A percentile compares a stretch with the other conserved stretches of the same genome.
Conservation (phyloP, 768 basidiomycete species). For the Amanita fuliginea region DNA sequence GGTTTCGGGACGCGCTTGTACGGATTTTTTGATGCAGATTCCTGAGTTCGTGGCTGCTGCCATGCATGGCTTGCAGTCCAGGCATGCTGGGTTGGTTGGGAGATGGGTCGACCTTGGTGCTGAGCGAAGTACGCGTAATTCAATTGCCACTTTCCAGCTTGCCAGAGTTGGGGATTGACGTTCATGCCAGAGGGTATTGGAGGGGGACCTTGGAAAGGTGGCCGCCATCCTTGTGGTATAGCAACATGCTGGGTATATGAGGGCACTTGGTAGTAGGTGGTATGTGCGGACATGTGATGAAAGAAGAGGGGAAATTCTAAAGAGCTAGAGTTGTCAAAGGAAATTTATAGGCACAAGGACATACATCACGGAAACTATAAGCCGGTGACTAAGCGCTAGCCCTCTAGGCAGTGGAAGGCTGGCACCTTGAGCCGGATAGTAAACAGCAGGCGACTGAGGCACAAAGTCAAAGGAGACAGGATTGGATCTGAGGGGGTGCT, state of each 20-base stretch:
- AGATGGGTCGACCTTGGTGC: constrained; percentile 14
- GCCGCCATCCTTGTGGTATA: constrained; percentile 11
- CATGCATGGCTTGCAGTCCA: constrained; percentile 35
- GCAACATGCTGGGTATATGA: constrained; percentile 5
- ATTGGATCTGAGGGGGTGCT: not conserved
- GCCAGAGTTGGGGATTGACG: constrained; percentile 38
- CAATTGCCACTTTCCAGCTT: constrained; percentile 39
- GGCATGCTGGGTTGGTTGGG: constrained; percentile 9
- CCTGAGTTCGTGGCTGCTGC: constrained; percentile 17
- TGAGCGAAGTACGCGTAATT: constrained; percentile 31
- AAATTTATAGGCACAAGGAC: not conserved
- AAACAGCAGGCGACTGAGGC: not conserved
- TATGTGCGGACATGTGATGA: constrained; percentile 4
- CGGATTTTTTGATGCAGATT: constrained; percentile 33
- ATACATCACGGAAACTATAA: not conserved
- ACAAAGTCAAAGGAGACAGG: not conserved
- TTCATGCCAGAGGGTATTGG: constrained; percentile 39
- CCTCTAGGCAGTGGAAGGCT: not conserved
- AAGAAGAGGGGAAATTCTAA: not conserved
- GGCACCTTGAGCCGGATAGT: not conserved
- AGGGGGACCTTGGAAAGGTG: constrained; percentile 39
- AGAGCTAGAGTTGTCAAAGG: not conserved
- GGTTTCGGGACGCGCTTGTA: constrained; percentile 53
- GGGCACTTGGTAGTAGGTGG: constrained; percentile 5
- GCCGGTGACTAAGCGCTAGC: not conserved